Conservation (phyloP, 164 flowering plant genomes). For the Vitis riparia region DNA sequence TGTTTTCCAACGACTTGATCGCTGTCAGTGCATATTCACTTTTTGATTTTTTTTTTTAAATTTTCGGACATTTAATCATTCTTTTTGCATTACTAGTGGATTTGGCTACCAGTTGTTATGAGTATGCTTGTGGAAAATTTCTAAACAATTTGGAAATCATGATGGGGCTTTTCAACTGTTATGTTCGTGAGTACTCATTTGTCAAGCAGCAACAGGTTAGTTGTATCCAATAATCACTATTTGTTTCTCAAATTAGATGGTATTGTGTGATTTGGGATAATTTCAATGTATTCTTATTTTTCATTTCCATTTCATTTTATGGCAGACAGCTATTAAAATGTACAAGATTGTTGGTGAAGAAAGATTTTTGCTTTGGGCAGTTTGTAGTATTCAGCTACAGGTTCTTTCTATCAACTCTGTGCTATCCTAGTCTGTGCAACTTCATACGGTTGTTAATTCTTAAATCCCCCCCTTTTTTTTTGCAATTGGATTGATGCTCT, state of each 20-base stretch:
- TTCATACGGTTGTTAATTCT: too few species aligned
- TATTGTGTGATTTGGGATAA: neutral
- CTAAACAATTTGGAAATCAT: slow-evolving; percentile 75
- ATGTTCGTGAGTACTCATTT: slow-evolving; percentile 86
- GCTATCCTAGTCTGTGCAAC: neutral
- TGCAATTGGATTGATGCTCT: too few species aligned
- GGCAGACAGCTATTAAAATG: slow-evolving; percentile 96
- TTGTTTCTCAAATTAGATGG: neutral
- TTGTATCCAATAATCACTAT: neutral
- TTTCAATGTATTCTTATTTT: slow-evolving; percentile 1
- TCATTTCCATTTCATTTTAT: slow-evolving; percentile 9
- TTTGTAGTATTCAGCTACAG: slow-evolving; percentile 96
- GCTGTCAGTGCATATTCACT: slow-evolving; percentile 44
- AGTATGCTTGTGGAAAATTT: slow-evolving; percentile 71
- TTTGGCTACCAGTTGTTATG: slow-evolving; percentile 89
- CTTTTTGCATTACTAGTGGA: slow-evolving; percentile 56
- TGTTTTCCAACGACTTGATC: slow-evolving; percentile 88
- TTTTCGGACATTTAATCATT: neutral
- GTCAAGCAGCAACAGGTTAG: slow-evolving; percentile 96
- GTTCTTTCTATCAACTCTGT: slow-evolving; percentile 25
- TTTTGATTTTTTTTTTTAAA: neutral
- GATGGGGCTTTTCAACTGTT: slow-evolving; percentile 95
- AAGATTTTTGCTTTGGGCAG: slow-evolving; percentile 95
- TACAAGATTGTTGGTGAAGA: slow-evolving; percentile 89
- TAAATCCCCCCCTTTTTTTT: too few species aligned